Evolutionary conservation across 106 monocot species (phyloP), one percentile per base, ranked within the genome.

Genomic region (Acanthochlamys bracteata): DNA sequence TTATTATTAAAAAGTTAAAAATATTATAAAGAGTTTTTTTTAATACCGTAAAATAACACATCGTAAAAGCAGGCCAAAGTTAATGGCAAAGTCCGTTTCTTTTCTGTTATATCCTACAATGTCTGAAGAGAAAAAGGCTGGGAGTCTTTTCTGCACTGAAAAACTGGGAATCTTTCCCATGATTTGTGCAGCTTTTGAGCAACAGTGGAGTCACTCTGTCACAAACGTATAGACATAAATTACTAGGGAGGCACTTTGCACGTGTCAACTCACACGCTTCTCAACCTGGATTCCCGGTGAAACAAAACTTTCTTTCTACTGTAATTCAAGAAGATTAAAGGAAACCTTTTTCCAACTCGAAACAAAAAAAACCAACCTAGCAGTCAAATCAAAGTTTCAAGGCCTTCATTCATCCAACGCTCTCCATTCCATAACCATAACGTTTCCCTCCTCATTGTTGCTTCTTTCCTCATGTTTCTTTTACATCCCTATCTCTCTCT

Each of bases 121-220:
- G n/a, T n/a, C n/a, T n/a, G n/a, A n/a, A n/a, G n/a, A n/a, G n/a
- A n/a, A n/a, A n/a, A n/a, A n/a, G n/a, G n/a, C n/a, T n/a, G n/a
- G n/a, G n/a, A n/a, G n/a, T 22, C 0, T 1, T 24, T 60, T 39
- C 19, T 60, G 39, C 40, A 57, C 57, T 7, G 40, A 63, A 63
- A 63, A 41, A 0, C 41, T 42, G 62, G 62, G 62, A 20, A 63
- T 42, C 62, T 20, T 63, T 63, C 10, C 42, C 62, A 63, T 64
- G 64, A 22, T 64, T 64, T 43, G 17, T 64, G 64, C 64, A 64
- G 64, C 64, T 46, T 47, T 47, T 46, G 19, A 9, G 17, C 39
- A 17, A 42, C 8, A 17, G 7, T 0, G 62, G 20, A 16, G 16
- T 20, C 42, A 19, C 7, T 42, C n/a, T 20, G 13, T 42, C 41